Conservation (phyloP, 1,284 basidiomycete species). For the Moesziomyces sp. region DNA sequence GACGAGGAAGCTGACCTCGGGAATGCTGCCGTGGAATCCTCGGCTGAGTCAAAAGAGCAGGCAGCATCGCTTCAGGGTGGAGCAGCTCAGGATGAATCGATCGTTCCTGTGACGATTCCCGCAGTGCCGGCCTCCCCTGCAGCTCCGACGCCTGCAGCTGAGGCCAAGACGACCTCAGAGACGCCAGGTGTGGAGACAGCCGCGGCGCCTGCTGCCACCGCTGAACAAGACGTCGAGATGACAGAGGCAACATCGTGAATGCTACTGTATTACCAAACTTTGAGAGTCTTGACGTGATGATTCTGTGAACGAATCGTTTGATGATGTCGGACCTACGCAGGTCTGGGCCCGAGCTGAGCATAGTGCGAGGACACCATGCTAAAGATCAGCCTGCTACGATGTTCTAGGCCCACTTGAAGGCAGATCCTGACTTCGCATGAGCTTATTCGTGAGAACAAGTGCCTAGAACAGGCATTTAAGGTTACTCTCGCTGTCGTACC, state of each 20-base stretch:
- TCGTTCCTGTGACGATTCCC: constrained; percentile 1
- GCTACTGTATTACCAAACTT: not conserved
- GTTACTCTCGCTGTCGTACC: too few relatives aligned
- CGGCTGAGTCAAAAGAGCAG: not conserved
- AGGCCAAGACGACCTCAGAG: not conserved
- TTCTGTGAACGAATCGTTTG: too few relatives aligned
- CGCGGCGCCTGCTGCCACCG: not conserved
- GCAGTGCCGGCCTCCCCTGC: not conserved
- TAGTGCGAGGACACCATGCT: too few relatives aligned
- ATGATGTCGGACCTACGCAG: too few relatives aligned
- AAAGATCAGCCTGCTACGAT: too few relatives aligned
- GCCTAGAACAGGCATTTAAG: too few relatives aligned
- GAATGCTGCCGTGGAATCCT: not conserved
- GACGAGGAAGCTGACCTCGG: not conserved
- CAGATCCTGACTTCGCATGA: too few relatives aligned
- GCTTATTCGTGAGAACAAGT: too few relatives aligned
- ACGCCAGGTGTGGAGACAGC: not conserved
- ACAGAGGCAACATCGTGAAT: not conserved
- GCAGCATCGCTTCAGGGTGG: not conserved
- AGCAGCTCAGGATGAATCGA: not conserved
- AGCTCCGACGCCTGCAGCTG: not conserved
- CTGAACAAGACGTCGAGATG: constrained; percentile 4
- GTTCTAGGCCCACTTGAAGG: too few relatives aligned
- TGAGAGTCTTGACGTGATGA: not conserved
- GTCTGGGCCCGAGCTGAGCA: too few relatives aligned